A percentile compares a stretch with the other conserved stretches of the same genome.
phyloP scores from a whole-genome alignment of 2,329 filamentous ascomycete species.

The Ascochyta fabae region DNA sequence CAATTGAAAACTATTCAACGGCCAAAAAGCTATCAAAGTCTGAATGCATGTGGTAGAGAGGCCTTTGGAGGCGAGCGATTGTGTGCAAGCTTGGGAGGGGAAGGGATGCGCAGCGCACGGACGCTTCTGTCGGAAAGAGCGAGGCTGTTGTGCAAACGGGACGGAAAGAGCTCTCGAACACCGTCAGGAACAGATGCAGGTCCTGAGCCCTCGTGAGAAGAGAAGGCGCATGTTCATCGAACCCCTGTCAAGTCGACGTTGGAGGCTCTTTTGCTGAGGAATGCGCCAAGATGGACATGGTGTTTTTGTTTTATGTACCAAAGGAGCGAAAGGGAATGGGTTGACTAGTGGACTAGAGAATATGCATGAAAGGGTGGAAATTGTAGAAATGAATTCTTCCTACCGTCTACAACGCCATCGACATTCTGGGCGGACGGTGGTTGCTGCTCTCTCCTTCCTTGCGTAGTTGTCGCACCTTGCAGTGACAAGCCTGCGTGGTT shows the following conservation, averaged over 20 bases:
- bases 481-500: neutral
- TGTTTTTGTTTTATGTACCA: conserved; percentile 13
- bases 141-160: conserved; percentile 29
- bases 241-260: neutral
- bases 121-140: conserved; percentile 19
- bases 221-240: conserved; percentile 15
- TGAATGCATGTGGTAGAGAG: conserved; percentile 31
- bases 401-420: conserved; percentile 2
- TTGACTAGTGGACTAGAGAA: conserved; percentile 11
- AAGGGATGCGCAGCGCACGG: conserved; percentile 29
- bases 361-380: conserved; percentile 8
- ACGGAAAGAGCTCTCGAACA: conserved; percentile 30
- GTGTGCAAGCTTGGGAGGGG: conserved; percentile 12
- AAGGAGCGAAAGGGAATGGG: conserved; percentile 19
- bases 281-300: conserved; percentile 18
- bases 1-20: conserved; percentile 33
- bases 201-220: conserved; percentile 12
- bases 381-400: conserved; percentile 5
- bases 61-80: conserved; percentile 18
- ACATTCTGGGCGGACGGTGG: conserved; percentile 2
- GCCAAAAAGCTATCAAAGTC: conserved; percentile 46
- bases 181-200: conserved; percentile 20
- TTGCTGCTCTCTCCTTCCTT: conserved; percentile 6
- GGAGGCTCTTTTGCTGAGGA: conserved; percentile 11
- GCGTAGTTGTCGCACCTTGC: conserved; percentile 3